Base-by-base conservation (phyloP, 306 rosid genomes). In the Hippophae gyantsensis region DNA sequence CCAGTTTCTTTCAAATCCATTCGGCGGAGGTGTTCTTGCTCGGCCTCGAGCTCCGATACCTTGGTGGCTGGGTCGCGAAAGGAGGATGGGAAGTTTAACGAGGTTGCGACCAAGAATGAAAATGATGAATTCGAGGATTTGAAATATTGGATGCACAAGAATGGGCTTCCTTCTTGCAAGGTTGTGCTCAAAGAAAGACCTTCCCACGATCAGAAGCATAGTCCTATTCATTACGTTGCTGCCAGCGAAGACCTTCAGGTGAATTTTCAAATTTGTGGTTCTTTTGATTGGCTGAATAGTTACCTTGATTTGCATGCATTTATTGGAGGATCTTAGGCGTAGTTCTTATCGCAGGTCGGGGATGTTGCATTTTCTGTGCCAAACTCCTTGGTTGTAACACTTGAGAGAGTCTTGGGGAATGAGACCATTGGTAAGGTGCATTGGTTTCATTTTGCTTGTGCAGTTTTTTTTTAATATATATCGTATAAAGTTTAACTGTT, bases 171-270 rank as follows among this genome's bases (percentile, higher is more conserved):
- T 42, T 83, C 87, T 7, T 87, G 95, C 67, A 92, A 87, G 81
- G 95, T 92, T 54, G 78, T 79, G 70, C 80, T 90, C 51, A 77
- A 79, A 25, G 98, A 87, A 38, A 80, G 69, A 52, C 74, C 92
- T 72, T 74, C 89, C 7, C 80, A 64, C 61, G 64, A 79, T 77
- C 80, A 67, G 55, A 72, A 65, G 53, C 87, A 55, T 46, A 69
- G 83, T 59, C 79, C 96, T 7, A 90, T 87, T 25, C 98, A 83
- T 64, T 90, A 85, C 64, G 95, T 90, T 14, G 95, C 98, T 53
- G 95, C 98, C 5, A 87, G 86, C 50, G 78, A 87, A 78, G 92
- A 85, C 78, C 96, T 90, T 69, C 73, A 83, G 96, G 98, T 90
- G 60, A 40, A 11, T 59, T 26, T 47, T 11, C 10, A 0, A 7